Conservation (phyloP, 2,329 filamentous ascomycete species). For the Claviceps sp. region DNA sequence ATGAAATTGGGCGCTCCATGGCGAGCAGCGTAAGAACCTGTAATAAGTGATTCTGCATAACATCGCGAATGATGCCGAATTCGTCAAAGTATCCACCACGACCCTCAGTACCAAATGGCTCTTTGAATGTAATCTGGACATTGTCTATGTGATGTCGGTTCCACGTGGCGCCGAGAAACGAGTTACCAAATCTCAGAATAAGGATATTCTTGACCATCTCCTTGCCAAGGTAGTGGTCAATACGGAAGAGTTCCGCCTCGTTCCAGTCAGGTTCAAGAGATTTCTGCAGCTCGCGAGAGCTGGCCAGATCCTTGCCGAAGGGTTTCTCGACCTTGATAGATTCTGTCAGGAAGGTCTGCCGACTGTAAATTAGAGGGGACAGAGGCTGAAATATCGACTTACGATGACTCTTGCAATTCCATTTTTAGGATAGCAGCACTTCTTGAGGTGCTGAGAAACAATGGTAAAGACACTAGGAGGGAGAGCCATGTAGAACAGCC, state of each 20-base stretch:
- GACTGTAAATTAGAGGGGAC: no score
- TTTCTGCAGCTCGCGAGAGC: conserved; percentile 87
- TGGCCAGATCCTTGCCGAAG: conserved; percentile 91
- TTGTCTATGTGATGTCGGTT: conserved; percentile 99
- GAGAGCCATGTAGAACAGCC: conserved; percentile 98
- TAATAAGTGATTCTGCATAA: conserved; percentile 98
- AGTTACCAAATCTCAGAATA: conserved; percentile 94
- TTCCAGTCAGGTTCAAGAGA: conserved; percentile 96
- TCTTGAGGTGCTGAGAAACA: conserved; percentile 93
- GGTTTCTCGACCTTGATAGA: conserved; percentile 80
- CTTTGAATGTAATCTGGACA: conserved; percentile 98
- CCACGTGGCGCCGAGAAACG: conserved; percentile 97
- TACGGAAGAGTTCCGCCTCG: conserved; percentile 97
- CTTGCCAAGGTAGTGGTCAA: conserved; percentile 98
- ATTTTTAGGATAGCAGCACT: conserved; percentile 84
- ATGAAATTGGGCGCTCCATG: conserved; percentile 97
- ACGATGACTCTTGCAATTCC: conserved; percentile 93
- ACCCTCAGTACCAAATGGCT: conserved; percentile 96
- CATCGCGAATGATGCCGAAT: conserved; percentile 97
- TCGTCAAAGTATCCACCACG: conserved; percentile 98
- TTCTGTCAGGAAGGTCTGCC: background rate
- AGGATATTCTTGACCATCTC: conserved; percentile 99
- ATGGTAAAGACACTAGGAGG: conserved; percentile 96
- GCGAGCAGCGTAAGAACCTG: conserved; percentile 92
- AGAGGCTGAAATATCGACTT: conserved; percentile 10